A percentile compares a stretch with the other conserved stretches of the same genome.
These are phyloP conservation scores for Saturnispora ahearnii DNA, from an alignment of 805 yeast genomes.

Conservation along the genomic window DNA sequence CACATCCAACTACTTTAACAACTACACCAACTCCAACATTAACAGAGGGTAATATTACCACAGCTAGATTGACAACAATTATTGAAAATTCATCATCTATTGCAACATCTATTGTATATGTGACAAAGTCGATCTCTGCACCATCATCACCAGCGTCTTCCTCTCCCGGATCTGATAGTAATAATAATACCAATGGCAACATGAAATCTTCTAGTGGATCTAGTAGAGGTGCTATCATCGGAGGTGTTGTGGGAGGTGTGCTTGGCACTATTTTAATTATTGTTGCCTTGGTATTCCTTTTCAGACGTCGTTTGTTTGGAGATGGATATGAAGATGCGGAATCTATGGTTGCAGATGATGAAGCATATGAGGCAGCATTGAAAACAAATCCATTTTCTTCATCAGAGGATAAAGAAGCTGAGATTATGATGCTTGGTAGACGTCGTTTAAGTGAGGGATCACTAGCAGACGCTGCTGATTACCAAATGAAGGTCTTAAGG, in stretches of 20 bases:
- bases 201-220: conserved; percentile 3
- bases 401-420: conserved; percentile 36
- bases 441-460: conserved; percentile 81
- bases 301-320: conserved; percentile 30
- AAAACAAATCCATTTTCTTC: conserved; percentile 60
- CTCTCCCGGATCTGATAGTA: conserved; percentile 13
- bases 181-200: background rate
- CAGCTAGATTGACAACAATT: conserved; percentile 12
- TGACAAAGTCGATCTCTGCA: conserved; percentile 21
- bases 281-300: conserved; percentile 24
- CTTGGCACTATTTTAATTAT: conserved; percentile 22
- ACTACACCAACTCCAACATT: conserved; percentile 11
- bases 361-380: conserved; percentile 49
- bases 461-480: conserved; percentile 78
- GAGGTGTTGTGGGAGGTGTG: conserved; percentile 32
- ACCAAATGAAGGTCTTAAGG: conserved; percentile 67
- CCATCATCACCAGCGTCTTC: conserved; percentile 16
- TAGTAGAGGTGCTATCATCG: conserved; percentile 27
- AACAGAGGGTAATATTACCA: conserved; percentile 3
- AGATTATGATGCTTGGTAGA: conserved; percentile 64
- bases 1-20: conserved; percentile 6
- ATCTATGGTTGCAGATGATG: conserved; percentile 42
- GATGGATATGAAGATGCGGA: conserved; percentile 23
- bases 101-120: conserved; percentile 21
- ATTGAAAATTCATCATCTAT: conserved; percentile 18